Percentiles rank a stretch among this genome's conserved stretches.
Conservation (phyloP, 2,329 filamentous ascomycete species). For the Cercospora sp. region DNA sequence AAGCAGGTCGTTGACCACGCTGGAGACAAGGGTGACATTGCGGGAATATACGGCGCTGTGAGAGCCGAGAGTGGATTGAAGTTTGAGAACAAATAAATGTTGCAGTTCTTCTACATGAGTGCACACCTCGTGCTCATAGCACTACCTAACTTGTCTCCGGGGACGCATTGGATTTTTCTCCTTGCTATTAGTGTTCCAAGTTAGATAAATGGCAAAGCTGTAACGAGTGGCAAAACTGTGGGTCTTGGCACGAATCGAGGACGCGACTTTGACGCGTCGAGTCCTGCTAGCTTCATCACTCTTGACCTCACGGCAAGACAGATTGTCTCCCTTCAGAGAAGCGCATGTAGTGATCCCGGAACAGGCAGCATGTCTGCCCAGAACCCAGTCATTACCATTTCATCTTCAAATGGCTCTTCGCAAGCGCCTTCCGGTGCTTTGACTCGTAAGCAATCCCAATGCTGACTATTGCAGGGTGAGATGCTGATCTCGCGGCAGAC, state of each 20-base stretch:
- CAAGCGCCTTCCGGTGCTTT: neutral
- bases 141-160: neutral
- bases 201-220: neutral
- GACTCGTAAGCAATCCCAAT: constrained; percentile 8
- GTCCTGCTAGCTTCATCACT: neutral
- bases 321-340: neutral
- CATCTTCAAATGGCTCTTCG: constrained; percentile 11
- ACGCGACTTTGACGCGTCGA: neutral
- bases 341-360: neutral
- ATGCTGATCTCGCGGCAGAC: constrained; percentile 11
- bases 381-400: constrained; percentile 16
- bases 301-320: neutral
- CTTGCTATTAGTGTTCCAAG: neutral
- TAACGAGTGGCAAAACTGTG: neutral
- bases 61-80: constrained; percentile 72
- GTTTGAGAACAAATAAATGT: constrained; percentile 56
- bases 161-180: neutral
- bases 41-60: constrained; percentile 78
- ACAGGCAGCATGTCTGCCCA: constrained; percentile 16
- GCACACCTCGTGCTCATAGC: neutral
- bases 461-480: no score
- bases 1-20: constrained; percentile 66
- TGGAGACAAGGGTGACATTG: constrained; percentile 74
- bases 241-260: neutral
- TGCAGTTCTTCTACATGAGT: neutral